Percentiles rank a stretch among this genome's conserved stretches.
phyloP scores from a whole-genome alignment of 2,329 filamentous ascomycete species.

The Alternaria postmessia region DNA sequence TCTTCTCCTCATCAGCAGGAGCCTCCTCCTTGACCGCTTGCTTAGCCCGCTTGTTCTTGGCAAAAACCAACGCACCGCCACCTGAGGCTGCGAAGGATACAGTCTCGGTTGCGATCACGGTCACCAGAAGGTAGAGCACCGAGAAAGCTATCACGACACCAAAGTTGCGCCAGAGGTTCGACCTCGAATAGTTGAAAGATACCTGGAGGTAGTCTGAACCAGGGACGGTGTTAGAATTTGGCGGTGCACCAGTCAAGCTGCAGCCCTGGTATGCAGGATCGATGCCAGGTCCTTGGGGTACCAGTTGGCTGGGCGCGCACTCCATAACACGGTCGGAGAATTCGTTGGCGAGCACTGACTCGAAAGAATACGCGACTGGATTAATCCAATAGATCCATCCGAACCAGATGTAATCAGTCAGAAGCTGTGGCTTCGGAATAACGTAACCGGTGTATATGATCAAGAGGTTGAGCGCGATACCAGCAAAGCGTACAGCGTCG shows the following conservation, averaged over 20 bases:
- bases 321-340: conserved; percentile 65
- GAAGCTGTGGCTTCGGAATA: conserved; percentile 70
- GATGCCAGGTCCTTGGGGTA: conserved; percentile 65
- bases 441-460: conserved; percentile 72
- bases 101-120: conserved; percentile 72
- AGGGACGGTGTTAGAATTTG: conserved; percentile 60
- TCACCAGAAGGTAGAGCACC: conserved; percentile 76
- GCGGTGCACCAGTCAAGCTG: conserved; percentile 64
- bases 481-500: conserved; percentile 70
- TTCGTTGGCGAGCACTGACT: conserved; percentile 73
- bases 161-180: conserved; percentile 75
- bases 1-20: conserved; percentile 66
- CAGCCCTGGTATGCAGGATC: conserved; percentile 69
- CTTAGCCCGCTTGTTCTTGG: conserved; percentile 70
- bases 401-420: conserved; percentile 69
- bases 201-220: conserved; percentile 64
- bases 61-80: conserved; percentile 76
- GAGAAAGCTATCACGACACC: conserved; percentile 79
- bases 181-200: conserved; percentile 65
- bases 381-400: conserved; percentile 59
- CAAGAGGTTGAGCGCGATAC: conserved; percentile 68
- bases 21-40: conserved; percentile 58
- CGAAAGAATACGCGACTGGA: conserved; percentile 68
- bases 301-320: conserved; percentile 66
- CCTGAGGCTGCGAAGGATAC: conserved; percentile 69